These are phyloP conservation scores for Diddensiella santjacobensis DNA, from an alignment of 805 yeast genomes.

Conservation along the genomic window DNA sequence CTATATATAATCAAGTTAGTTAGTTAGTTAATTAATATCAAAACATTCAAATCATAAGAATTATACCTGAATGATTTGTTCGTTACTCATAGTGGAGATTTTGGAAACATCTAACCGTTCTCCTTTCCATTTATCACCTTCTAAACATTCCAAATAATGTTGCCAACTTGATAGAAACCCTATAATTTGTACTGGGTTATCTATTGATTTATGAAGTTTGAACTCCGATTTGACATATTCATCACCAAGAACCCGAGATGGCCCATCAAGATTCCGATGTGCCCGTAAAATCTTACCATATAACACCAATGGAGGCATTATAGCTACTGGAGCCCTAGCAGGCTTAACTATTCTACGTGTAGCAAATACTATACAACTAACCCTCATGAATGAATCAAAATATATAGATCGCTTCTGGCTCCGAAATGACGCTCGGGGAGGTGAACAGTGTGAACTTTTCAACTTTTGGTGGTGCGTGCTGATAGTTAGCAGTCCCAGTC, in stretches of 20 bases:
- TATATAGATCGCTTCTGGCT: too few relatives aligned
- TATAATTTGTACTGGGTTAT: slow-evolving; percentile 88
- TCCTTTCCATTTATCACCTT: slow-evolving; percentile 57
- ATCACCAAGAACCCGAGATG: slow-evolving; percentile 80
- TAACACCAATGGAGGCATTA: slow-evolving; percentile 77
- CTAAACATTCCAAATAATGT: slow-evolving; percentile 36
- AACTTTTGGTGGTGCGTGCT: too few relatives aligned
- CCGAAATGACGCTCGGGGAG: too few relatives aligned
- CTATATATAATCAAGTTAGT: too few relatives aligned
- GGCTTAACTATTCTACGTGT: slow-evolving; percentile 2
- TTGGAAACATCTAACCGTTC: slow-evolving; percentile 59
- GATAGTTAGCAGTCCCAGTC: slow-evolving; percentile 3
- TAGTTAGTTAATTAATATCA: neutral
- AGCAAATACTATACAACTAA: too few relatives aligned
- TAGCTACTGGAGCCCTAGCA: slow-evolving; percentile 14
- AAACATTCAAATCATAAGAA: neutral
- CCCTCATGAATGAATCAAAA: too few relatives aligned
- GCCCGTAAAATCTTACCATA: slow-evolving; percentile 82
- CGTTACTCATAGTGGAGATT: slow-evolving; percentile 81
- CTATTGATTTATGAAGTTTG: slow-evolving; percentile 72
- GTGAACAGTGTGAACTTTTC: too few relatives aligned
- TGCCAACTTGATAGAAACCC: slow-evolving; percentile 97
- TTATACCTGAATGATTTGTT: slow-evolving; percentile 73
- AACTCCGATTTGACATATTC: slow-evolving; percentile 86
- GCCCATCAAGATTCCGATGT: slow-evolving; percentile 63